Evolutionary conservation across 345 rosid species (phyloP), one percentile per base, ranked within the genome.

Genomic region (Pelargonium nanum): DNA sequence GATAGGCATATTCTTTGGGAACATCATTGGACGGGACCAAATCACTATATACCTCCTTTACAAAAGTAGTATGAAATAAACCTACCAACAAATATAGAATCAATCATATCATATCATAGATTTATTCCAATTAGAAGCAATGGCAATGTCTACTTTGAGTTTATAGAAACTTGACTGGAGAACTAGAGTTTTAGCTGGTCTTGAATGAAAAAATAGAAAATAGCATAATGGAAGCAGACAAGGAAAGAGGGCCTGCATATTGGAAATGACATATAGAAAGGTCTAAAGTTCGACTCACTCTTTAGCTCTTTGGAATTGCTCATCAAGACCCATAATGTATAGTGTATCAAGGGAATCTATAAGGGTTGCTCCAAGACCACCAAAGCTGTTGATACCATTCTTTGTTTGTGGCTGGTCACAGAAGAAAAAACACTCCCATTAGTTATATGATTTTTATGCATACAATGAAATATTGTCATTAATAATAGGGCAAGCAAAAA

Each of bases 291-390:
- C 3, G 32, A 80, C 99, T 85, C 68, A 93, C 99, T 83, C 96
- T 83, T 83, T 83, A 60, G 97, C 97, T 76, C 78, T 85, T 60
- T 77, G 90, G 72, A 93, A 87, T 60, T 90, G 81, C 65, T 90
- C 97, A 28, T 83, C 65, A 52, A 93, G 80, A 72, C 96, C 99
- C 97, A 93, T 93, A 65, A 89, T 93, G 63, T 76, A 87, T 68
- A 93, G 78, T 22, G 97, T 87, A 75, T 87, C 99, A 52, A 93
- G 91, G 65, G 87, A 64, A 72, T 87, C 93, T 65, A 93, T 53
- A 54, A 93, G 75, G 54, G 99, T 87, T 73, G 96, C 99, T 69
- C 99, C 99, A 56, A 94, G 96, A 40, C 97, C 96, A 70, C 99
- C 99, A 72, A 94, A 94, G 83, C 93, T 90, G 73, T 94, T 77